Percentiles rank a stretch among this genome's conserved stretches.
Conservation (phyloP, 2,329 filamentous ascomycete species). For the Fusarium sp. region DNA sequence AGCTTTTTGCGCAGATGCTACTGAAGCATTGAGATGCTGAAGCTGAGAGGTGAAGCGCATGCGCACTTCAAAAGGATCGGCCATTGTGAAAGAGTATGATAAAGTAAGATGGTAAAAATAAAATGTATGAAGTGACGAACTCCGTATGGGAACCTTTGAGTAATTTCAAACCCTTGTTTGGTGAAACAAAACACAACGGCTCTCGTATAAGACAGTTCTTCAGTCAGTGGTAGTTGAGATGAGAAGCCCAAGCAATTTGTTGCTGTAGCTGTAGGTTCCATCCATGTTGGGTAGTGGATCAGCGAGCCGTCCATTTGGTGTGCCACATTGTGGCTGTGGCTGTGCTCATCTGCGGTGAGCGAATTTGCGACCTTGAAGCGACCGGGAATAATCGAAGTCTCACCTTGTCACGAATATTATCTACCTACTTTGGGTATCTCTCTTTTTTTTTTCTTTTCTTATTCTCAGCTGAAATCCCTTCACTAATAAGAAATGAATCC, state of each 20-base stretch:
- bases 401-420: conserved; percentile 7
- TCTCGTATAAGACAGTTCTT: conserved; percentile 10
- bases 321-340: conserved; percentile 25
- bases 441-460: not conserved
- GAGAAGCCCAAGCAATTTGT: conserved; percentile 25
- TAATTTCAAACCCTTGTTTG: conserved; percentile 20
- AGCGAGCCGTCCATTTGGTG: not conserved
- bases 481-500: conserved; percentile 4
- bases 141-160: conserved; percentile 25
- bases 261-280: conserved; percentile 12
- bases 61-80: conserved; percentile 96
- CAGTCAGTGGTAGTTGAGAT: conserved; percentile 18
- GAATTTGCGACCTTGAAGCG: conserved; percentile 1
- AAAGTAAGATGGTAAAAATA: not conserved
- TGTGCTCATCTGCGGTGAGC: conserved; percentile 11
- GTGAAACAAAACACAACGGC: conserved; percentile 17
- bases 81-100: conserved; percentile 55
- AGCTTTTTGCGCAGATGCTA: conserved; percentile 89
- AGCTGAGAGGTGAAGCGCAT: conserved; percentile 95
- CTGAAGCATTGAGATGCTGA: conserved; percentile 89
- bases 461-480: conserved; percentile 3
- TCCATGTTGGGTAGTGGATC: conserved; percentile 38
- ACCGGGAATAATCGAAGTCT: conserved; percentile 30
- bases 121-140: not conserved
- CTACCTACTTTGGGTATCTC: not conserved